Base-by-base conservation (phyloP, 2,329 filamentous ascomycete species). In the Phialophora expanda region DNA sequence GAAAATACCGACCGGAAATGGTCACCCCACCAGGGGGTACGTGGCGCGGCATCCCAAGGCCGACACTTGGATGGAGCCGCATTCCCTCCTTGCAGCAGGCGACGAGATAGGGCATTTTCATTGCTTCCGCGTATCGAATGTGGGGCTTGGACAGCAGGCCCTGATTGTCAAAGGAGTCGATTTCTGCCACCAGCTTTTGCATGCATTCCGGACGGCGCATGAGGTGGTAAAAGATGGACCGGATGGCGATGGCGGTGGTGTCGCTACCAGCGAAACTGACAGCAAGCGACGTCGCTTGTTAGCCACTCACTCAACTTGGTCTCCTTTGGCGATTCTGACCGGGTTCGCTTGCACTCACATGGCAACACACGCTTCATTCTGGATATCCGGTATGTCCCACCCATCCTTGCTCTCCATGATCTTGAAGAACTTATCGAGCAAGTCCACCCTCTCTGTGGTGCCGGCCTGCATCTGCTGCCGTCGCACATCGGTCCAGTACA, bases 171-270 rank as follows among this genome's bases (percentile, higher is more conserved):
- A 66, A 66, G 11, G 57, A 50, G 24, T 74, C 68, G 22, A 75
- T 66, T 64, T 76, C 74, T 1, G 71, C 58, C 14, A 78, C 74
- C n/a, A 87, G 79, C 71, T 86, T 85, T n/a, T 38, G 4, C 26
- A 69, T 66, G 9, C 44, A 60, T 0, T 71, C 73, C 0, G 77
- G 75, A n/a, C 80, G 78, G 46, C 82, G 79, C 9, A 86, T 77
- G 0, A 83, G 76, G 41, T 80, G 79, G 76, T 81, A 83, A 76
- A 84, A 84, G 73, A 85, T 84, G 59, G 83, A 85, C 68, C 85
- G 83, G 83, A 86, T 85, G 0, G 83, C 85, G 2, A 83, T 85
- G 9, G 86, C 85, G 0, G 86, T 87, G 0, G 85, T 86, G 75
- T 88, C 86, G 12, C 86, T 86, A 30, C 86, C 86, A 20, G 75